Conservation (phyloP, 148 eudicot genomes). For the Heliamphora exappendiculata region DNA sequence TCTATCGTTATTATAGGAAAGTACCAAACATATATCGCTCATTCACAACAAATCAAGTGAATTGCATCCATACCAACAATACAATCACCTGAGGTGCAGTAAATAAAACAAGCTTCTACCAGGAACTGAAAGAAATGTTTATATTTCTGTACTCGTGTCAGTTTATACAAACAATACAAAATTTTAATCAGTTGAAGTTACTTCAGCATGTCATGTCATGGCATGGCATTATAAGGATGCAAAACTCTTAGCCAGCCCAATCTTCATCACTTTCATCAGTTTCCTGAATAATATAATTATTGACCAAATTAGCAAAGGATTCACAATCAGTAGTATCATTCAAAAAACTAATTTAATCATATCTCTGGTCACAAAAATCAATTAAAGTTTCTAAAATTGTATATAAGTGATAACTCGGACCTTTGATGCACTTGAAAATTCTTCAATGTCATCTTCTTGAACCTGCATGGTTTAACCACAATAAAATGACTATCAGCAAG, state of each 20-base stretch:
- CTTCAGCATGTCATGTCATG: no score
- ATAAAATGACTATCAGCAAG: background rate
- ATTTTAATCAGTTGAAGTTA: no score
- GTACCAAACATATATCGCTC: no score
- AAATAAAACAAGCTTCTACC: no score
- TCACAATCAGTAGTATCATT: background rate
- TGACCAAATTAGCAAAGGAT: background rate
- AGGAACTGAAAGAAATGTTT: no score
- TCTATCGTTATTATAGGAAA: no score
- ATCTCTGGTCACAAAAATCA: background rate
- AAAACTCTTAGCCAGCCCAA: conserved; percentile 28
- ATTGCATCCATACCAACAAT: no score
- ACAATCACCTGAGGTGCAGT: no score
- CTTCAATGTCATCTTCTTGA: conserved; percentile 67
- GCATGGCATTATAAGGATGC: no score
- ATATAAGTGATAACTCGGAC: conserved; percentile 21
- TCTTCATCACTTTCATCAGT: conserved; percentile 41
- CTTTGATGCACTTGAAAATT: conserved; percentile 52
- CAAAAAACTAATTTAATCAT: background rate
- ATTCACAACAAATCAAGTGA: no score
- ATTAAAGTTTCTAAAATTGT: background rate
- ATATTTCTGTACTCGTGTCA: no score
- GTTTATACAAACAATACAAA: no score
- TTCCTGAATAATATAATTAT: conserved; percentile 9
- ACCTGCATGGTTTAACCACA: conserved; percentile 20